A percentile compares a stretch with the other conserved stretches of the same genome.
These are phyloP conservation scores for Macrophomina tecta DNA, from an alignment of 2,329 filamentous ascomycete species.

Conservation along the genomic window DNA sequence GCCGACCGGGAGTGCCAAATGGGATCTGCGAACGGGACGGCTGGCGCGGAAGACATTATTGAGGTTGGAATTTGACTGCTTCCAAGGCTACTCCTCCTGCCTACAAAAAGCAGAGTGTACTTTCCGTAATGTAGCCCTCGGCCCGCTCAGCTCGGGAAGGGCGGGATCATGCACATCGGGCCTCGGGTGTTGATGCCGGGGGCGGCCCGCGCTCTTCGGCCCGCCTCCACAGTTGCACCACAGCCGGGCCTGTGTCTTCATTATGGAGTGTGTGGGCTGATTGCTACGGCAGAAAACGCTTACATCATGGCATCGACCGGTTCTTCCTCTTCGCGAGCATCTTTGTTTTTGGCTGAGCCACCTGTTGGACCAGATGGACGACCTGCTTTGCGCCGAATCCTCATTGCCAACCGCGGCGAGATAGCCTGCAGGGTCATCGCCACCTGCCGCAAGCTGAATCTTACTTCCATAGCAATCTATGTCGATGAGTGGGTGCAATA, in stretches of 20 bases:
- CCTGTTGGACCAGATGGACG: not conserved
- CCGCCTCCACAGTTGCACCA: not conserved
- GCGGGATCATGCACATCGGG: too few species aligned
- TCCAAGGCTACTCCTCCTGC: too few species aligned
- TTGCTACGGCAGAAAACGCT: too few species aligned
- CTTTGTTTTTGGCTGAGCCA: not conserved
- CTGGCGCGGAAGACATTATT: not conserved
- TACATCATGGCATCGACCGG: too few species aligned
- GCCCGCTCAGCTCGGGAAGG: too few species aligned
- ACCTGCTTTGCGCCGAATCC: slow-evolving; percentile 36
- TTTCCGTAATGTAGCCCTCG: too few species aligned
- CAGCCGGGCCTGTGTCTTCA: too few species aligned
- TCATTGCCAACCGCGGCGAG: slow-evolving; percentile 67
- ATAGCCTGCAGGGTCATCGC: slow-evolving; percentile 61
- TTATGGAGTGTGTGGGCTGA: too few species aligned
- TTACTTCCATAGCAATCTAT: slow-evolving; percentile 63
- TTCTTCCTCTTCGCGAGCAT: too few species aligned
- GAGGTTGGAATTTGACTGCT: not conserved
- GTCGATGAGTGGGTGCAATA: slow-evolving; percentile 55
- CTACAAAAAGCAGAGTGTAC: too few species aligned
- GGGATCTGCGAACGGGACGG: not conserved
- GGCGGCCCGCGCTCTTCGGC: not conserved
- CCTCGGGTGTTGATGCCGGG: not conserved
- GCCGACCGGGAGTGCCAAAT: slow-evolving; percentile 2
- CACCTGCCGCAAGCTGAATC: slow-evolving; percentile 56